Evolutionary conservation across 768 basidiomycete species (phyloP).

Genomic region (Leucocoprinus leucothites): DNA sequence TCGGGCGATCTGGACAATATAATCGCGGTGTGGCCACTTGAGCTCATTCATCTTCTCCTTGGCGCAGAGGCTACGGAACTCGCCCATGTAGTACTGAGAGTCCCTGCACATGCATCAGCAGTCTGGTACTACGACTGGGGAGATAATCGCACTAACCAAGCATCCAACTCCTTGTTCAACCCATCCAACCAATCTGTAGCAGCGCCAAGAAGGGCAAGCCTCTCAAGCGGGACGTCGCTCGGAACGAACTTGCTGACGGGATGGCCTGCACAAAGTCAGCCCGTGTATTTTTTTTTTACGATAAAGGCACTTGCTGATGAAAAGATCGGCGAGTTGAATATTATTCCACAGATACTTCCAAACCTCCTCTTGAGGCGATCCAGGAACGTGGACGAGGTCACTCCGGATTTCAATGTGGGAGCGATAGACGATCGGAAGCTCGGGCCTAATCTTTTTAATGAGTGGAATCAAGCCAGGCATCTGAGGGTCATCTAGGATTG

Average conservation of each 20-base stretch:
- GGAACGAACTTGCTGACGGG: constrained; percentile 95
- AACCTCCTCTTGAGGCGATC: constrained; percentile 85
- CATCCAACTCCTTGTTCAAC: constrained; percentile 82
- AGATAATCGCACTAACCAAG: constrained; percentile 37
- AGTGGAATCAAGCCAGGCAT: constrained; percentile 94
- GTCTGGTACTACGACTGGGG: background rate
- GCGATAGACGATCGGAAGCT: constrained; percentile 87
- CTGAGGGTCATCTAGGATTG: constrained; percentile 72
- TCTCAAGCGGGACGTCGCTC: constrained; percentile 71
- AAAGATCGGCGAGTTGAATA: constrained; percentile 85
- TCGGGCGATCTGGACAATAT: constrained; percentile 89
- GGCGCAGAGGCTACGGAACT: constrained; percentile 72
- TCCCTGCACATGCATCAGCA: constrained; percentile 40
- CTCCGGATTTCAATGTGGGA: constrained; percentile 94
- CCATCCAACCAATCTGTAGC: constrained; percentile 94
- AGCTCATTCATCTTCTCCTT: constrained; percentile 83
- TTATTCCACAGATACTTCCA: constrained; percentile 97
- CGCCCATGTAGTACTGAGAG: constrained; percentile 86
- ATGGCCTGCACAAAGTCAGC: constrained; percentile 44
- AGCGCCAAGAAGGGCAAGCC: constrained; percentile 72
- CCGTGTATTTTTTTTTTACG: background rate
- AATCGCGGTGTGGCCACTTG: constrained; percentile 77
- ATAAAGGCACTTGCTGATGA: constrained; percentile 59
- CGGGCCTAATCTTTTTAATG: constrained; percentile 81
- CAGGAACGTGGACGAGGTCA: constrained; percentile 77